Percentiles rank a stretch among this genome's conserved stretches.
Conservation (phyloP, 2,329 filamentous ascomycete species). For the Rachicladosporium sp. region DNA sequence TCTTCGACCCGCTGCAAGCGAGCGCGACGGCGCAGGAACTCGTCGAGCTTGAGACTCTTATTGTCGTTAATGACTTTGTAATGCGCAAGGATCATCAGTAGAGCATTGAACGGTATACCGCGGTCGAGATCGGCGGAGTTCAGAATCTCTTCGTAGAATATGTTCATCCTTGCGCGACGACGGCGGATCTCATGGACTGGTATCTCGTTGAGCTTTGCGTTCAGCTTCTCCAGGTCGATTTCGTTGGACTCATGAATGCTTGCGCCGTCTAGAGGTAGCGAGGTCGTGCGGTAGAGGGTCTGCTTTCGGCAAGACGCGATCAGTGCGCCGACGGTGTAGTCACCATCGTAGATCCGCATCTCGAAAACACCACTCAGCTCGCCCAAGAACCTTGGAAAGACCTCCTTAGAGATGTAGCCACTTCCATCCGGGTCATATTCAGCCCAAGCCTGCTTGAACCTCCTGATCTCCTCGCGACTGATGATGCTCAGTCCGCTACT, state of each 20-base stretch:
- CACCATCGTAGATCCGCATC: constrained; percentile 89
- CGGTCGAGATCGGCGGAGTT: constrained; percentile 81
- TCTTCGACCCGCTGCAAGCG: constrained; percentile 90
- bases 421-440: constrained; percentile 85
- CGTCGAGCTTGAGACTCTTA: constrained; percentile 88
- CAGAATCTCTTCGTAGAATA: constrained; percentile 95
- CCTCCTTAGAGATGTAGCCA: constrained; percentile 80
- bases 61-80: constrained; percentile 98
- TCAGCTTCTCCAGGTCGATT: constrained; percentile 65
- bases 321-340: constrained; percentile 76
- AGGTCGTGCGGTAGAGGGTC: constrained; percentile 37
- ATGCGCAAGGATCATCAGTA: constrained; percentile 91
- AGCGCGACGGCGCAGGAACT: constrained; percentile 82
- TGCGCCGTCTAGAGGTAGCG: constrained; percentile 33
- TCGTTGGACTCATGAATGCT: constrained; percentile 19
- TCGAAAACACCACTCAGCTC: constrained; percentile 90
- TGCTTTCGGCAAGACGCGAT: constrained; percentile 64
- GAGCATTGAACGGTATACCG: constrained; percentile 82
- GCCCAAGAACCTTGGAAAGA: constrained; percentile 76
- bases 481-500: constrained; percentile 82
- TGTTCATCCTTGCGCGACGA: constrained; percentile 68
- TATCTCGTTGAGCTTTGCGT: constrained; percentile 57
- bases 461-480: constrained; percentile 82
- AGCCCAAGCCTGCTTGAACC: constrained; percentile 97
- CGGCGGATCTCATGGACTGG: constrained; percentile 63